Conservation (phyloP, 2,329 filamentous ascomycete species). For the Alternaria sp. region DNA sequence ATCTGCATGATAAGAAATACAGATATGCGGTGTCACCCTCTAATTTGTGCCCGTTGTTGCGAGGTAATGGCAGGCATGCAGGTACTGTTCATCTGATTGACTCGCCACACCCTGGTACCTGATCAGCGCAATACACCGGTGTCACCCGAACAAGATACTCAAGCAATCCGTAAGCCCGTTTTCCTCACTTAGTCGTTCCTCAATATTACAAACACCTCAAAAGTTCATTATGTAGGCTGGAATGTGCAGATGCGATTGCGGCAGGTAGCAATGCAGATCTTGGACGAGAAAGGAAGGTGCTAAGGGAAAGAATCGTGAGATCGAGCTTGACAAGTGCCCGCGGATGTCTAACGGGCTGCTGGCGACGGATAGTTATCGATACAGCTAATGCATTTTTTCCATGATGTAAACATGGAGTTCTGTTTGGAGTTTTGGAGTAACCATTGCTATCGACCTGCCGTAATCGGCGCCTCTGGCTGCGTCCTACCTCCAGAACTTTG, state of each 20-base stretch:
- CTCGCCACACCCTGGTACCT: neutral
- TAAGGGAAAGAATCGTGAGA: neutral
- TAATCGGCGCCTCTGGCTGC: slow-evolving; percentile 5
- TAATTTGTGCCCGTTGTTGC: neutral
- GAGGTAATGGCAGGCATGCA: slow-evolving; percentile 1
- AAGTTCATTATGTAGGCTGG: neutral
- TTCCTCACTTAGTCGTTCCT: neutral
- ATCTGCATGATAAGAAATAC: slow-evolving; percentile 25
- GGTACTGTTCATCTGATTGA: neutral
- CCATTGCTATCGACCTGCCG: slow-evolving; percentile 19
- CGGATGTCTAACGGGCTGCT: slow-evolving; percentile 11
- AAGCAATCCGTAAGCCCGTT: neutral
- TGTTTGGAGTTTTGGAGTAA: slow-evolving; percentile 1
- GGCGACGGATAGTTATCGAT: slow-evolving; percentile 25
- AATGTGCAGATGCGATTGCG: neutral
- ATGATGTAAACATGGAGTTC: slow-evolving; percentile 24
- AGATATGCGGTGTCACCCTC: neutral
- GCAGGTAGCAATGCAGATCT: slow-evolving; percentile 11
- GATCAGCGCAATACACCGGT: neutral
- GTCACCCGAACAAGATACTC: neutral
- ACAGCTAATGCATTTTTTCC: slow-evolving; percentile 12
- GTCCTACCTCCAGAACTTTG: slow-evolving; percentile 3
- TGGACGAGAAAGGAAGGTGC: slow-evolving; percentile 28
- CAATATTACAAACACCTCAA: neutral
- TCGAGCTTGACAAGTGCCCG: slow-evolving; percentile 8